phyloP scores from a whole-genome alignment of 2,329 filamentous ascomycete species.

The Fusarium nygamai region DNA sequence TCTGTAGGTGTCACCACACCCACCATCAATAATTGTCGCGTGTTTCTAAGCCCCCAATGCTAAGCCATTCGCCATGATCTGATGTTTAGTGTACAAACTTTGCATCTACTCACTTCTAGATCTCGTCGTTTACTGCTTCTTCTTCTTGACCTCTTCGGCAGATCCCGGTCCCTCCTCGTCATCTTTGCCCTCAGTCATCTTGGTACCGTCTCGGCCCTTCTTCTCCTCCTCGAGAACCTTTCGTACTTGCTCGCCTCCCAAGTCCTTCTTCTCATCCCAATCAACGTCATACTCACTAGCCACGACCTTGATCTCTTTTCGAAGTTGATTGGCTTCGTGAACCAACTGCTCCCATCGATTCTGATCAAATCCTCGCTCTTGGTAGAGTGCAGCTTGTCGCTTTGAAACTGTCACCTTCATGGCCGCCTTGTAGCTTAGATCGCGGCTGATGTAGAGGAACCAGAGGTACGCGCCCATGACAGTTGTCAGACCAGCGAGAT shows the following conservation, averaged over 20 bases:
- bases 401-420: slow-evolving; percentile 87
- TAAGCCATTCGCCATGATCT: slow-evolving; percentile 26
- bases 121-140: slow-evolving; percentile 26
- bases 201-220: slow-evolving; percentile 48
- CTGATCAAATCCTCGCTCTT: slow-evolving; percentile 78
- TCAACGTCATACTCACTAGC: slow-evolving; percentile 91
- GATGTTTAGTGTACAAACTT: slow-evolving; percentile 16
- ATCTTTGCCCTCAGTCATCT: slow-evolving; percentile 53
- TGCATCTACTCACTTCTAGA: background rate
- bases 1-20: slow-evolving; percentile 8
- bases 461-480: slow-evolving; percentile 92
- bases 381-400: slow-evolving; percentile 81
- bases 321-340: slow-evolving; percentile 80
- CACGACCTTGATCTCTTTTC: slow-evolving; percentile 81
- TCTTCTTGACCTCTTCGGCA: slow-evolving; percentile 40
- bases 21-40: background rate
- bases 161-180: slow-evolving; percentile 38
- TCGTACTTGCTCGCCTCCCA: slow-evolving; percentile 73
- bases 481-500: slow-evolving; percentile 84
- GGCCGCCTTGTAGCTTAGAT: slow-evolving; percentile 86
- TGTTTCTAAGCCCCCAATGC: slow-evolving; percentile 1
- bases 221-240: slow-evolving; percentile 65
- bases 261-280: slow-evolving; percentile 82
- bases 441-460: slow-evolving; percentile 92
- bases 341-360: slow-evolving; percentile 81